Evolutionary conservation across 2,329 filamentous ascomycete genomes (phyloP).

Genomic region (Trichophyton simii): DNA sequence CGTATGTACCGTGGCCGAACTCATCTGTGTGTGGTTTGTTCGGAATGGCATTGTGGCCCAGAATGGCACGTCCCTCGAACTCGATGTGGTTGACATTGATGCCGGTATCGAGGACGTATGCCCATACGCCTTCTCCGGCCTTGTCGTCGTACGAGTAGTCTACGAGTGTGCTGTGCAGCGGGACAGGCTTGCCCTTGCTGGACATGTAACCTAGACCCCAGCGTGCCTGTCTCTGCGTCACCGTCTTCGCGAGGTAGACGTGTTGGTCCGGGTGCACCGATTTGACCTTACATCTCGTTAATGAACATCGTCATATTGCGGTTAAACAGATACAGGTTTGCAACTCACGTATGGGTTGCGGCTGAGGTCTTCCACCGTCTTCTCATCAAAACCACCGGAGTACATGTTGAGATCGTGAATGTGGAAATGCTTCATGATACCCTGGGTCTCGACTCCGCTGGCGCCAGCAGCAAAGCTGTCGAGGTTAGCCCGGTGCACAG

Average conservation of each 20-base stretch:
- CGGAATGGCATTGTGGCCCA: conserved; percentile 6
- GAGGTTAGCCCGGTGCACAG: conserved; percentile 7
- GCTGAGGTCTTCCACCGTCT: conserved; percentile 6
- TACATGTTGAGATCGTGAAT: conserved; percentile 9
- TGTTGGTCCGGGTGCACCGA: conserved; percentile 6
- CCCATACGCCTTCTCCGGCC: conserved; percentile 8
- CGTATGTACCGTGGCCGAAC: conserved; percentile 9
- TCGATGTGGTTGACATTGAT: conserved; percentile 9
- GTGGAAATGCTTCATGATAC: conserved; percentile 6
- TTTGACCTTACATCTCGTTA: conserved; percentile 1
- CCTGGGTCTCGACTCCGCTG: conserved; percentile 3
- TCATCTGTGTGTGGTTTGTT: conserved; percentile 6
- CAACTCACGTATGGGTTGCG: conserved; percentile 7
- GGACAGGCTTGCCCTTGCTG: conserved; percentile 5
- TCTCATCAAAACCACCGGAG: conserved; percentile 8
- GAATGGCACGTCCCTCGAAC: conserved; percentile 9
- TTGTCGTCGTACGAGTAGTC: conserved; percentile 8
- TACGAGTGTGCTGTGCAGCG: not conserved
- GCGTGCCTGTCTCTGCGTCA: conserved; percentile 2
- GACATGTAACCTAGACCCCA: conserved; percentile 9
- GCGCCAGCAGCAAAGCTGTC: conserved; percentile 4
- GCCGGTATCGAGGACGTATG: conserved; percentile 10
- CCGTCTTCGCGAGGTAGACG: conserved; percentile 5
- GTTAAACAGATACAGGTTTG: not conserved
- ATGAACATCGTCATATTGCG: not conserved